phyloP scores from a whole-genome alignment of 2,329 filamentous ascomycete species.

The Stagonosporopsis rhizophila region DNA sequence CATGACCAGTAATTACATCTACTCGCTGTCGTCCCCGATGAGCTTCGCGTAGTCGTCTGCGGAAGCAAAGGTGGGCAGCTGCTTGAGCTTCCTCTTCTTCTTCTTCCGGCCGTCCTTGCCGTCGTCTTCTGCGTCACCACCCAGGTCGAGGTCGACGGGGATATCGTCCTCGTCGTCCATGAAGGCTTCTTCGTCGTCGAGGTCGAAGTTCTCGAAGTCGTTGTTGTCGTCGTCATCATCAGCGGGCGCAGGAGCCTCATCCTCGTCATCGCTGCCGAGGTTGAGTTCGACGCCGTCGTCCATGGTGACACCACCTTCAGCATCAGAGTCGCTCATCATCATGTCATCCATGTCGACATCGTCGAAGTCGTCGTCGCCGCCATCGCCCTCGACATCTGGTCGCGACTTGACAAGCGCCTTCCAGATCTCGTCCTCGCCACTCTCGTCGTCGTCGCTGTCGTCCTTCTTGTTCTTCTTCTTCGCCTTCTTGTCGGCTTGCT shows the following conservation, averaged over 20 bases:
- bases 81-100: conserved; percentile 85
- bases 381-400: conserved; percentile 76
- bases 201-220: conserved; percentile 52
- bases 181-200: conserved; percentile 63
- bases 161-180: conserved; percentile 64
- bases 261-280: conserved; percentile 58
- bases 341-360: conserved; percentile 59
- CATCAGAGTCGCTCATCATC: conserved; percentile 56
- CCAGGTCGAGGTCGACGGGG: conserved; percentile 57
- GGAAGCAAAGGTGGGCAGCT: conserved; percentile 89
- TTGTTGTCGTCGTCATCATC: conserved; percentile 43
- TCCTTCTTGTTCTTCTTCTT: conserved; percentile 57
- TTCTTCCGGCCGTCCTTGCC: conserved; percentile 58
- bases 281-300: conserved; percentile 53
- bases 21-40: conserved; percentile 63
- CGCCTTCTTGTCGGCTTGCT: conserved; percentile 63
- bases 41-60: conserved; percentile 92
- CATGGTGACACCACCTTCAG: conserved; percentile 51
- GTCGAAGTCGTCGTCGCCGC: conserved; percentile 64
- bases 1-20: conserved; percentile 20
- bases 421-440: conserved; percentile 84
- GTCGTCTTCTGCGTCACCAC: conserved; percentile 50
- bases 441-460: conserved; percentile 58
- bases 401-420: conserved; percentile 83
- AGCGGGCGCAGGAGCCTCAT: conserved; percentile 52